Base-by-base conservation (phyloP, 768 basidiomycete species). In the Tubosaeta brunneosetosa region DNA sequence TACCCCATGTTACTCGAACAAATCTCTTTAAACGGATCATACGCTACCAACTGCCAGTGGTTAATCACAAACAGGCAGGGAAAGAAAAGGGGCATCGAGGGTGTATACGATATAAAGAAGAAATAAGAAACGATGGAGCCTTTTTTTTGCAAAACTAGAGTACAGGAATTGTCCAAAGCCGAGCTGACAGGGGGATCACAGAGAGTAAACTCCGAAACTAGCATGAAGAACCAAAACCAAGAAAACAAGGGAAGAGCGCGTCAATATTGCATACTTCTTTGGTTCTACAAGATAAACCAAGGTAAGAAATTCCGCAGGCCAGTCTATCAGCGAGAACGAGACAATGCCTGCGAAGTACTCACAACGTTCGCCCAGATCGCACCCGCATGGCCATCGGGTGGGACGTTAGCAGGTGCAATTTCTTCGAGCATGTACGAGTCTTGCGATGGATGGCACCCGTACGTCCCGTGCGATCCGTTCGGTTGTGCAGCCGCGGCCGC, bases 401-500 rank as follows among this genome's bases (percentile, higher is more conserved):
- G 69, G 29, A 58, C 42, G 43, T 61, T 67, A 25, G 66, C 64
- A 41, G 66, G 66, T 47, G 81, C 80, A 55, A 81, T 79, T 71
- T 87, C 86, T 63, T 88, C 87, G 34, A 82, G 74, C 74, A 88
- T 80, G 59, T 80, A 89, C 48, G 81, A 74, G 48, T 87, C 83
- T 50, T 82, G 80, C 12, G 77, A 75, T 25, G 74, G 71, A 60
- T 80, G 78, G 55, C 75, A 82, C 47, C 77, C 81, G 61, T 78
- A 79, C 42, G 78, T 73, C 8, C 77, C 76, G 46, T 76, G 73
- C 50, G 77, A 70, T 12, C 77, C 76, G 40, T 77, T 75, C 38
- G 81, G 80, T 14, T 80, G 80, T 11, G 79, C 77, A 12, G 79
- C 81, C 0, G 79, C 85, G 1, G 77, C 82, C 11, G 79, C 80